A percentile compares a stretch with the other conserved stretches of the same genome.
phyloP scores from a whole-genome alignment of 2,329 filamentous ascomycete genomes.

The Cladosporium cucumerinum region DNA sequence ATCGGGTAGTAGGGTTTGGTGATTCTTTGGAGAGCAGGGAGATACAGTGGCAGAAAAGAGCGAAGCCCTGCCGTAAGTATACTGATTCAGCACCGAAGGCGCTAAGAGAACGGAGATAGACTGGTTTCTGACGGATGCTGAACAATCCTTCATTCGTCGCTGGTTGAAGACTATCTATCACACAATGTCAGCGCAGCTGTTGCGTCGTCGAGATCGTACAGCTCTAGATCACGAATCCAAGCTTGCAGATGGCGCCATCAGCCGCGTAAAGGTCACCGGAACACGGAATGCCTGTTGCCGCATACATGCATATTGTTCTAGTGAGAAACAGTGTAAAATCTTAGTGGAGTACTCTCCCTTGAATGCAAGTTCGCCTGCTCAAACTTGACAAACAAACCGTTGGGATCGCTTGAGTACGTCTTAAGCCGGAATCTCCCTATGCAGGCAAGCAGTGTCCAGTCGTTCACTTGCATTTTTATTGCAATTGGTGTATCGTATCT shows the following conservation, averaged over 20 bases:
- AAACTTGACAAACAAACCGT: neutral
- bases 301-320: neutral
- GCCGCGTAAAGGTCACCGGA: neutral
- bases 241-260: constrained; percentile 5
- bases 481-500: neutral
- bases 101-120: neutral
- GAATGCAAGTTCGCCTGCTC: neutral
- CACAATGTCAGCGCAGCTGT: neutral
- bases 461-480: neutral
- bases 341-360: neutral
- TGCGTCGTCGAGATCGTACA: neutral
- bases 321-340: neutral
- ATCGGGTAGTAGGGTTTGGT: neutral
- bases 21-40: neutral
- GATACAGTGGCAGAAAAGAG: neutral
- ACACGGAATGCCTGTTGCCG: neutral
- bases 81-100: neutral
- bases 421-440: neutral
- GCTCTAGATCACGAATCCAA: constrained; percentile 5
- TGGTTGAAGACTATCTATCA: neutral
- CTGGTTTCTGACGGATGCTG: neutral
- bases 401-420: neutral
- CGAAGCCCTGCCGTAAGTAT: neutral
- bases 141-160: neutral
- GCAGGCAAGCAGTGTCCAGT: neutral